Evolutionary conservation across 345 rosid genomes (phyloP), one percentile per base, ranked within the genome.

Genomic region (Citrus inodora): DNA sequence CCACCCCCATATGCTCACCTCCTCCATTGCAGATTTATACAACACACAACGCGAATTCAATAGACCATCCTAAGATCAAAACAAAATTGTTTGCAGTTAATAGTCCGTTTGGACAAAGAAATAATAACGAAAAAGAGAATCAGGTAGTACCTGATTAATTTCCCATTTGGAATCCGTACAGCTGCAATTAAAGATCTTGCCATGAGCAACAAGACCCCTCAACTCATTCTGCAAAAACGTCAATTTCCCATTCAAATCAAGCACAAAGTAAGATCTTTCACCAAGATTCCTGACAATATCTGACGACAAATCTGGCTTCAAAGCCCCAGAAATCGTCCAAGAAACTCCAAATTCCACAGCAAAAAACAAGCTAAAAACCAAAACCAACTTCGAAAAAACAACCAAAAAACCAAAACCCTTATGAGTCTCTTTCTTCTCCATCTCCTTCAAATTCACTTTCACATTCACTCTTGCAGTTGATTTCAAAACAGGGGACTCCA

Each of bases 1-100:
- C 99, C 99, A 96, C 30, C 97, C 98, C 99, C 99, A 92, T 59
- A 94, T 81, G 81, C 88, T 89, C 38, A 96, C 94, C 75, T 94
- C 98, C 85, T 94, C 99, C 13, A 67, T 66, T n/a, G 76, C 65
- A 2, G 99, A 94, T 78, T 89, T 92, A 67, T 88, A 92, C 82
- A 96, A 67, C 6, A 86, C 73, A 78, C 99, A 96, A 70, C 83
- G 82, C 6, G 95, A 94, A 70, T 79, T 82, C 88, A 92, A 83
- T 32, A 89, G 81, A 77, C 90, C 93, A 85, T 86, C 90, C 97
- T 92, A 67, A 67, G 25, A 64, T 46, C 61, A 75, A 9, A 48
- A 9, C 62, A 65, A 22, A 25, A 74, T 42, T 24, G 25, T 8
- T 25, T 28, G 30, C 32, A 61, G 46, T 25, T 30, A 74, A 68